Percentiles rank a stretch among this genome's conserved stretches.
Conservation (phyloP, 768 basidiomycete species). For the Kwoniella sp. region DNA sequence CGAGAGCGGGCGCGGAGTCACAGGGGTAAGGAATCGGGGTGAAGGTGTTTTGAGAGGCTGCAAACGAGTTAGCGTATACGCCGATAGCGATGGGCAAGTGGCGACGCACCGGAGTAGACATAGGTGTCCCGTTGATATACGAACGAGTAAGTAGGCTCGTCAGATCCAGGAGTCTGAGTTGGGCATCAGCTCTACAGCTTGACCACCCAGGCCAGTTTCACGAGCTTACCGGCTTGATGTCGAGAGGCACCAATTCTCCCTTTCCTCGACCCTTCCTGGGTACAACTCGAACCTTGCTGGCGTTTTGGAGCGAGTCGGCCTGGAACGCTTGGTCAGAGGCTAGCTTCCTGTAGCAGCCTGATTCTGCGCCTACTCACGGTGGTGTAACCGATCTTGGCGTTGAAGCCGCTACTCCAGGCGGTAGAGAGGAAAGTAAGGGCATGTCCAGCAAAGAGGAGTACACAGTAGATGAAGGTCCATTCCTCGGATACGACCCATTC, state of each 20-base stretch:
- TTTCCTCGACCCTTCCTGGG: slow-evolving; percentile 76
- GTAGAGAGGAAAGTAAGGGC: slow-evolving; percentile 89
- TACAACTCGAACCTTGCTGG: slow-evolving; percentile 74
- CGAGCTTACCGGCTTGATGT: slow-evolving; percentile 56
- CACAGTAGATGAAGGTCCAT: slow-evolving; percentile 93
- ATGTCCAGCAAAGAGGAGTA: slow-evolving; percentile 76
- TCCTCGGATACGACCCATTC: slow-evolving; percentile 88
- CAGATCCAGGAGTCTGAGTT: slow-evolving; percentile 53
- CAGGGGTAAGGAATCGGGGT: slow-evolving; percentile 82
- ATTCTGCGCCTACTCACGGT: slow-evolving; percentile 62
- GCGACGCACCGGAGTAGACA: slow-evolving; percentile 56
- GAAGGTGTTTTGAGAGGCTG: slow-evolving; percentile 60
- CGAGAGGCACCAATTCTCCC: slow-evolving; percentile 78
- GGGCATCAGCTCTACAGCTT: too few species aligned
- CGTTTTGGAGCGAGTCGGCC: slow-evolving; percentile 66
- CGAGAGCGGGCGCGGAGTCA: slow-evolving; percentile 64
- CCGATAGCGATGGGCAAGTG: neutral
- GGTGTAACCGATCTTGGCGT: slow-evolving; percentile 73
- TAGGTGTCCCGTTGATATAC: slow-evolving; percentile 94
- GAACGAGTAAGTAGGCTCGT: slow-evolving; percentile 67
- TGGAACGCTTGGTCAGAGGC: too few species aligned
- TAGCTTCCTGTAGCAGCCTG: too few species aligned
- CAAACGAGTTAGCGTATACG: neutral
- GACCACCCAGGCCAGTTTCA: too few species aligned
- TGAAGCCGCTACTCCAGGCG: slow-evolving; percentile 76